phyloP scores from a whole-genome alignment of 2,329 filamentous ascomycete genomes.

The Aureobasidium leucospermi region DNA sequence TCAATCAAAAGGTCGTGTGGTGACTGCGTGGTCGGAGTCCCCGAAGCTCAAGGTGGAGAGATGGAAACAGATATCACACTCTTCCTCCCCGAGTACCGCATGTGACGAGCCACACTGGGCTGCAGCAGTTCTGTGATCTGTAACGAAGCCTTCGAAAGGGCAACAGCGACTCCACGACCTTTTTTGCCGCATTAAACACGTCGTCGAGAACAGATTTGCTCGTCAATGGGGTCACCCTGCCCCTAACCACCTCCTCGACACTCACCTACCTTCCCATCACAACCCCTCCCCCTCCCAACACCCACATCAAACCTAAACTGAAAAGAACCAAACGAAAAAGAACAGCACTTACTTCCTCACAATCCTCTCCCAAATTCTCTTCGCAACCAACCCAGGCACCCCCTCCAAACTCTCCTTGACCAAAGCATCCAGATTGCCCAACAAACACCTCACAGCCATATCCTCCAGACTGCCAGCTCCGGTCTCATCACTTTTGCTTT shows the following conservation, averaged over 20 bases:
- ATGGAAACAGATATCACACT: background rate
- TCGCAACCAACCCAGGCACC: conserved; percentile 13
- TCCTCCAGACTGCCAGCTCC: conserved; percentile 20
- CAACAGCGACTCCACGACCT: background rate
- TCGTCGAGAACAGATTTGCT: background rate
- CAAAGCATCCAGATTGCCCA: conserved; percentile 16
- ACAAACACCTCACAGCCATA: conserved; percentile 15
- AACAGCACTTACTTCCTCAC: conserved; percentile 5
- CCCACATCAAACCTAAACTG: background rate
- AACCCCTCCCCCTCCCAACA: background rate
- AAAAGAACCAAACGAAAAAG: background rate
- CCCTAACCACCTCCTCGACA: background rate
- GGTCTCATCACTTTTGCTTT: background rate
- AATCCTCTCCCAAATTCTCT: conserved; percentile 17
- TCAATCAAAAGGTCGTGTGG: background rate
- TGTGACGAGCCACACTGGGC: background rate
- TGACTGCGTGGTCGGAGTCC: background rate
- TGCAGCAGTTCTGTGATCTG: too few species aligned
- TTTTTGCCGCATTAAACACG: background rate
- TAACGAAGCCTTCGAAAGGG: background rate
- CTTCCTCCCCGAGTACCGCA: background rate
- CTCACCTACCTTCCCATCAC: too few species aligned
- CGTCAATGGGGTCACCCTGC: background rate
- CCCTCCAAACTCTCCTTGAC: conserved; percentile 15
- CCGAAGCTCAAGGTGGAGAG: too few species aligned